Conservation (phyloP, 345 rosid species). For the Citrus medica region DNA sequence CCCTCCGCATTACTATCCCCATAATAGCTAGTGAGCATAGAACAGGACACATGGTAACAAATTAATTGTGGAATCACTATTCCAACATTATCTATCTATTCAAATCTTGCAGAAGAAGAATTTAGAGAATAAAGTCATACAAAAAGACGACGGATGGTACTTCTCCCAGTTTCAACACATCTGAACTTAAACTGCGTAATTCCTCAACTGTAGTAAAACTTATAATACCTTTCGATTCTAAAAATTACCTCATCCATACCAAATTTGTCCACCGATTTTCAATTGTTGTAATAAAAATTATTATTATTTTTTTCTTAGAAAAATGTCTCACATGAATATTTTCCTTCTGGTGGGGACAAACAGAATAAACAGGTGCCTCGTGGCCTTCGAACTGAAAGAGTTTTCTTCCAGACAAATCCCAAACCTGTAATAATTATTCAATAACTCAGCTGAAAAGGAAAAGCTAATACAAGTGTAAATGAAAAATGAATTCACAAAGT, state of each 20-base stretch:
- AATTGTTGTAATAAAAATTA: no score
- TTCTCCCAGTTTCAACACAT: not conserved
- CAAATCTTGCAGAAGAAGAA: not conserved
- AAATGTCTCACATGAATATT: slow-evolving; percentile 29
- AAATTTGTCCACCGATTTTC: not conserved
- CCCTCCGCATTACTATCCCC: not conserved
- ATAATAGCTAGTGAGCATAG: not conserved
- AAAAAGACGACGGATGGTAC: not conserved
- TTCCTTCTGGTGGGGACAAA: slow-evolving; percentile 40
- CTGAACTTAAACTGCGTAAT: not conserved
- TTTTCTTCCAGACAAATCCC: slow-evolving; percentile 35
- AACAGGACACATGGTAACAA: not conserved
- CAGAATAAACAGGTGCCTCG: slow-evolving; percentile 37
- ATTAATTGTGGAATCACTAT: not conserved
- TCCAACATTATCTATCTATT: not conserved
- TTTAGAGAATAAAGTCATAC: no score
- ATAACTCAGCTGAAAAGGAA: not conserved
- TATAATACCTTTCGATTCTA: not conserved
- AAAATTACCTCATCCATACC: not conserved
- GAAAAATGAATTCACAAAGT: not conserved
- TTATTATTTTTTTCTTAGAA: not conserved
- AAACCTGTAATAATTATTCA: slow-evolving; percentile 24
- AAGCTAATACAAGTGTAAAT: not conserved
- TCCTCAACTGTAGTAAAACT: not conserved
- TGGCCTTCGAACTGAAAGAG: slow-evolving; percentile 38